Percentiles rank a stretch among this genome's conserved stretches.
These are phyloP conservation scores for Poterioochromonas sp. DNA, from an alignment of 352 stramenopile species.

Conservation along the genomic window DNA sequence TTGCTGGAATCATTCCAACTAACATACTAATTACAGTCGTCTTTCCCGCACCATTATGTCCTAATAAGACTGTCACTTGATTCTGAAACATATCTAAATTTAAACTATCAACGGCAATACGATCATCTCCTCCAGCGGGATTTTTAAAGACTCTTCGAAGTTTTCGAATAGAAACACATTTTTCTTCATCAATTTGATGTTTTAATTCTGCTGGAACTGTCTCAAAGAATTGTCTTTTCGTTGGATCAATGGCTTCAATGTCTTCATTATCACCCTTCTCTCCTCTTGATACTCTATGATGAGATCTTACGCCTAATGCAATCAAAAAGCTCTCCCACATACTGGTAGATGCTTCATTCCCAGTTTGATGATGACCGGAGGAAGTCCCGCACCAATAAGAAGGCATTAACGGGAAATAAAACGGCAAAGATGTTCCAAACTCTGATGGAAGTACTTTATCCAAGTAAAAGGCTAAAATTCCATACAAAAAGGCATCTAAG, in stretches of 20 bases:
- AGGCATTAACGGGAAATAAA: constrained; percentile 76
- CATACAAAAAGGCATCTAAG: constrained; percentile 76
- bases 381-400: constrained; percentile 59
- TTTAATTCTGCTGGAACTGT: constrained; percentile 30
- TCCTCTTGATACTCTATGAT: too few relatives aligned
- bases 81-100: constrained; percentile 75
- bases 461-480: constrained; percentile 71
- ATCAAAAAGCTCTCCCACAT: too few relatives aligned
- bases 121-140: constrained; percentile 54
- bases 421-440: constrained; percentile 70
- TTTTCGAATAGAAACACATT: constrained; percentile 29
- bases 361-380: neutral
- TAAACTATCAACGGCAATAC: constrained; percentile 70
- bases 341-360: neutral
- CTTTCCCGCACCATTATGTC: constrained; percentile 87
- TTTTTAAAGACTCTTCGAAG: constrained; percentile 54
- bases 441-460: constrained; percentile 73
- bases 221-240: constrained; percentile 36
- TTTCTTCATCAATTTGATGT: constrained; percentile 31
- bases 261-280: neutral
- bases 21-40: constrained; percentile 83
- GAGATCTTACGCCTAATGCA: neutral
- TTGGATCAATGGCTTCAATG: neutral
- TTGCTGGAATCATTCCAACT: constrained; percentile 67
- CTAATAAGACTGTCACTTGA: constrained; percentile 83